phyloP scores from a whole-genome alignment of 768 basidiomycete species.

The Austroboletus eburneus region DNA sequence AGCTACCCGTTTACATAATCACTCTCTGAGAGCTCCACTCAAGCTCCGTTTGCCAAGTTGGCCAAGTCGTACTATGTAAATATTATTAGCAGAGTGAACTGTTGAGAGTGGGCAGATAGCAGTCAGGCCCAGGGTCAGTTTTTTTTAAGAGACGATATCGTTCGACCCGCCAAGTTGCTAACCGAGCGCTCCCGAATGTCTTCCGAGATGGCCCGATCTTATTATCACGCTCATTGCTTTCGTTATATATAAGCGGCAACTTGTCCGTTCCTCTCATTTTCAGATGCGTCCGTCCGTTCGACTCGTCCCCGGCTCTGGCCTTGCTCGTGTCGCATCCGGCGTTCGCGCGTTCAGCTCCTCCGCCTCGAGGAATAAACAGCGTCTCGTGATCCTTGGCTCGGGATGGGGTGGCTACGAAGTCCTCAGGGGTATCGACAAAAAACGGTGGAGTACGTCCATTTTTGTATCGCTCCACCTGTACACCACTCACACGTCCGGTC shows the following conservation, averaged over 20 bases:
- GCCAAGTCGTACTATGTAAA: too few relatives aligned
- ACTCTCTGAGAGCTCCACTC: too few relatives aligned
- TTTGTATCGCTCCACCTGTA: background rate
- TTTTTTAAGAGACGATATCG: too few relatives aligned
- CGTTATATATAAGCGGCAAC: background rate
- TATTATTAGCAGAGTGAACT: too few relatives aligned
- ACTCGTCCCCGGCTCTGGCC: background rate
- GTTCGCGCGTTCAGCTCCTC: slow-evolving; percentile 40
- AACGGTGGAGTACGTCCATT: slow-evolving; percentile 55
- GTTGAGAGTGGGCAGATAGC: too few relatives aligned
- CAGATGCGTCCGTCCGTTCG: slow-evolving; percentile 14
- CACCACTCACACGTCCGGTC: slow-evolving; percentile 3
- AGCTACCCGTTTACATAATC: too few relatives aligned
- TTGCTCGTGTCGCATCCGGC: slow-evolving; percentile 1
- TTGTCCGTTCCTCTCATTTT: background rate
- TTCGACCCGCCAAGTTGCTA: too few relatives aligned
- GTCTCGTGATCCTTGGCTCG: slow-evolving; percentile 66
- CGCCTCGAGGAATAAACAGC: slow-evolving; percentile 29
- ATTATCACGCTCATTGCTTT: background rate
- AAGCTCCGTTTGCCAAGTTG: too few relatives aligned
- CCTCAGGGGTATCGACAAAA: slow-evolving; percentile 62
- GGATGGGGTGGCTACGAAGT: slow-evolving; percentile 80
- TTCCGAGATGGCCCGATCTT: slow-evolving; percentile 16
- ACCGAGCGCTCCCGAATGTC: background rate
- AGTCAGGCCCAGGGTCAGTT: too few relatives aligned